Conservation (phyloP, 164 flowering plant genomes). For the Berberis vulgaris region DNA sequence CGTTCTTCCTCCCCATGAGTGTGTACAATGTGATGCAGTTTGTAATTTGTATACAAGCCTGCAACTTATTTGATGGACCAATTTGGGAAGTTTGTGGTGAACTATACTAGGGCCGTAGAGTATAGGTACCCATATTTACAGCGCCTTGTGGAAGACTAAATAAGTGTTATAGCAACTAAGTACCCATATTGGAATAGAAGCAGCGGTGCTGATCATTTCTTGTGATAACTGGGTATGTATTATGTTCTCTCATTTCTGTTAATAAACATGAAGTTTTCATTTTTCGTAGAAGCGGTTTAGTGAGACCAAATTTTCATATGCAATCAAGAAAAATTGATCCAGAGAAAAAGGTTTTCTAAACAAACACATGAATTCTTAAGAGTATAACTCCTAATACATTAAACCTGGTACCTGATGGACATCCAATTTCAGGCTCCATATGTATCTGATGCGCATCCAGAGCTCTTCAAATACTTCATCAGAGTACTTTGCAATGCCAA, state of each 20-base stretch:
- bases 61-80: no score
- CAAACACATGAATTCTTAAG: no score
- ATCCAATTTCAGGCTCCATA: slow-evolving; percentile 16
- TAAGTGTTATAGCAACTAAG: slow-evolving; percentile 28
- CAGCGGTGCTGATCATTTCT: slow-evolving; percentile 58
- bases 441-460: slow-evolving; percentile 15
- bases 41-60: no score
- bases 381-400: neutral
- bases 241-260: no score
- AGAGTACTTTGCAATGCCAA: slow-evolving; percentile 29
- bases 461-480: slow-evolving; percentile 30
- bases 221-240: slow-evolving; percentile 66
- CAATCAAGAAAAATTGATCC: no score
- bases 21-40: no score
- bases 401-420: neutral
- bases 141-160: slow-evolving; percentile 27
- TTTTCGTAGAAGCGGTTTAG: no score
- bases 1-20: no score
- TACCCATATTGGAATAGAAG: slow-evolving; percentile 60
- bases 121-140: slow-evolving; percentile 9
- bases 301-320: no score
- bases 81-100: no score
- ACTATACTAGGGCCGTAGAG: no score
- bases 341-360: no score
- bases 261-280: neutral